Evolutionary conservation across 257 asterid genomes (phyloP).

Genomic region (Plantago elongata): DNA sequence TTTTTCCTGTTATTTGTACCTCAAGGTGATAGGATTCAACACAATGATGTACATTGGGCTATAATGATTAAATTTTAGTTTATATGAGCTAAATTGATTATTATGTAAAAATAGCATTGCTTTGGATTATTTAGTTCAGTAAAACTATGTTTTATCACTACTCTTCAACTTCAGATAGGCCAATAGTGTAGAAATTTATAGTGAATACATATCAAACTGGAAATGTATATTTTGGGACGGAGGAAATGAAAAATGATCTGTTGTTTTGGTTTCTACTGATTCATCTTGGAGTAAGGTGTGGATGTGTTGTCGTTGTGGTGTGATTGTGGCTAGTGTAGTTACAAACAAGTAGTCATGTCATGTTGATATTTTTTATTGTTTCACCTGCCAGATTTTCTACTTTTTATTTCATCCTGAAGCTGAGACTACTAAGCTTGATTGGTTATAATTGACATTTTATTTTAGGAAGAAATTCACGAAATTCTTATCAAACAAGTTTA

Average conservation of each 20-base stretch:
- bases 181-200: neutral
- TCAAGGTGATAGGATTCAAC: constrained; percentile 73
- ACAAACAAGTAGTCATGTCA: neutral
- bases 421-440: neutral
- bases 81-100: no score
- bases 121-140: no score
- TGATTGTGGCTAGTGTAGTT: neutral
- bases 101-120: no score
- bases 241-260: no score
- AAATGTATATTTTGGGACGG: neutral
- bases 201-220: neutral
- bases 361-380: neutral
- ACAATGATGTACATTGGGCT: no score
- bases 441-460: neutral
- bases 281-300: no score
- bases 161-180: no score
- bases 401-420: neutral
- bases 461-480: no score
- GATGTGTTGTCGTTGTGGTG: neutral
- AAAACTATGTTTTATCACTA: no score
- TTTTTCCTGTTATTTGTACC: constrained; percentile 55
- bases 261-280: neutral
- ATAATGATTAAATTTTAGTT: no score
- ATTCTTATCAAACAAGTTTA: no score
- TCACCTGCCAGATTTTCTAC: neutral